Conservation (phyloP, 495 filamentous ascomycete species). For the Elasticomyces elasticus region DNA sequence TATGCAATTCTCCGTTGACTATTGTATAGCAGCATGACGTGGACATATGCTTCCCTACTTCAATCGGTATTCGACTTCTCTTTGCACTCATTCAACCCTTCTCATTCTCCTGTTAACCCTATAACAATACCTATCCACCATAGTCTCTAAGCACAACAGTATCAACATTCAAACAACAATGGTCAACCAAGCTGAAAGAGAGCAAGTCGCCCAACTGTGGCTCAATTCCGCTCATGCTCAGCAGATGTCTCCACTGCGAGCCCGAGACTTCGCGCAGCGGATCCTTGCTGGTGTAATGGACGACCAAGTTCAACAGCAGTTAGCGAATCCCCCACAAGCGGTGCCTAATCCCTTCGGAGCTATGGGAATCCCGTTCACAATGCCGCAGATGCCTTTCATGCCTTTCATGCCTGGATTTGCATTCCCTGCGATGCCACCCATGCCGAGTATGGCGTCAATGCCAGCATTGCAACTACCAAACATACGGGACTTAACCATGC, state of each 20-base stretch:
- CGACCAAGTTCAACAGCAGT: neutral
- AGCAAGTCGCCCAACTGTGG: neutral
- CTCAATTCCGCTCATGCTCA: neutral
- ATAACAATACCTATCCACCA: neutral
- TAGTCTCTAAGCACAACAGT: neutral
- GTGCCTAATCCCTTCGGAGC: too few species aligned
- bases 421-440: neutral
- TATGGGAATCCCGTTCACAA: too few species aligned
- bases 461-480: neutral
- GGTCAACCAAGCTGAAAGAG: neutral
- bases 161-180: too few species aligned
- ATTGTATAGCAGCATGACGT: too few species aligned
- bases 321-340: neutral
- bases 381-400: neutral
- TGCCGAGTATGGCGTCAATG: too few species aligned
- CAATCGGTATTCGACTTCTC: neutral
- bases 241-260: neutral
- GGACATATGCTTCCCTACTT: neutral
- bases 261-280: neutral
- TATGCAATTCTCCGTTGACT: too few species aligned
- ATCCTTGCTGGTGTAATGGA: neutral
- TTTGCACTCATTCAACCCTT: neutral
- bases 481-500: neutral
- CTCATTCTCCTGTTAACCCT: neutral
- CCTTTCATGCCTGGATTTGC: neutral